Evolutionary conservation across 1,284 basidiomycete species (phyloP).

Genomic region (Inonotus obliquus): DNA sequence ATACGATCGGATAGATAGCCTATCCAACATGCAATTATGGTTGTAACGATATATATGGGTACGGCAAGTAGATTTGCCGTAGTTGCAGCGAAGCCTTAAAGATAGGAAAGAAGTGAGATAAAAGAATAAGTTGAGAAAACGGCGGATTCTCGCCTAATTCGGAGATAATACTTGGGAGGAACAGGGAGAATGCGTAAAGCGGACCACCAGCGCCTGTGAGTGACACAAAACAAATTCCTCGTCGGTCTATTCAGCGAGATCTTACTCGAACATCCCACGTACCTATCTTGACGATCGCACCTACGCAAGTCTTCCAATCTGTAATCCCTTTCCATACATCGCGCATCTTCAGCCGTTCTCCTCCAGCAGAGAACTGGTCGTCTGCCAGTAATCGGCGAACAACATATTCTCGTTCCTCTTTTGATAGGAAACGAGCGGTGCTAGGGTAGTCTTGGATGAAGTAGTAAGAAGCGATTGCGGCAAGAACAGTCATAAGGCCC

Average conservation of each 20-base stretch:
- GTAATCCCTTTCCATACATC: constrained; percentile 55
- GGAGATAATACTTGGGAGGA: constrained; percentile 69
- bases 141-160: constrained; percentile 36
- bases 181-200: constrained; percentile 68
- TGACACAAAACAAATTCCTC: constrained; percentile 30
- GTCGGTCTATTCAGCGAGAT: neutral
- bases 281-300: constrained; percentile 36
- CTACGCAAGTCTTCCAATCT: constrained; percentile 74
- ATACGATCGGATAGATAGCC: constrained; percentile 60
- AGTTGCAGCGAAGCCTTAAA: constrained; percentile 58
- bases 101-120: constrained; percentile 13
- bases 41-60: constrained; percentile 63
- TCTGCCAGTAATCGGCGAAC: constrained; percentile 63
- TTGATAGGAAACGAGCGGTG: constrained; percentile 70
- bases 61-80: constrained; percentile 68
- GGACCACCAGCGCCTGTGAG: constrained; percentile 57
- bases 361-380: constrained; percentile 66
- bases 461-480: constrained; percentile 62
- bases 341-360: constrained; percentile 56
- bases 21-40: constrained; percentile 56
- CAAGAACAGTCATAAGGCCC: constrained; percentile 60
- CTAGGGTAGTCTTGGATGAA: constrained; percentile 80
- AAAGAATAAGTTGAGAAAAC: neutral
- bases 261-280: neutral
- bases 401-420: constrained; percentile 62